A percentile compares a stretch with the other conserved stretches of the same genome.
phyloP scores from a whole-genome alignment of 495 filamentous ascomycete genomes.

The Stereocaulon alpinum region DNA sequence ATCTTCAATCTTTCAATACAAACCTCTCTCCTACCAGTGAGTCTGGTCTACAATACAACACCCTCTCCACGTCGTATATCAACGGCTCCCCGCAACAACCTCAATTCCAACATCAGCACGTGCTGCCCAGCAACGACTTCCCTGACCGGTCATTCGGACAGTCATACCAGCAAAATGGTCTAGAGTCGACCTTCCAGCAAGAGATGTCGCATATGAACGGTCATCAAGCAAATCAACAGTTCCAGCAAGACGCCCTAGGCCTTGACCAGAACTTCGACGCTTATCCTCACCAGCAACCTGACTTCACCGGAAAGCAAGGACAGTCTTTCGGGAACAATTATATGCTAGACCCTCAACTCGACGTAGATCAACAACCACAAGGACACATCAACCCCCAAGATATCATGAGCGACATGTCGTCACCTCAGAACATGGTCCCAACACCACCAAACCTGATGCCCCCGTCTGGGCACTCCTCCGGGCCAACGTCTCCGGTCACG shows the following conservation, averaged over 20 bases:
- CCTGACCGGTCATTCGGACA: constrained; percentile 12
- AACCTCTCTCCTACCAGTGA: constrained; percentile 12
- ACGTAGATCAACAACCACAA: constrained; percentile 27
- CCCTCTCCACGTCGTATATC: constrained; percentile 15
- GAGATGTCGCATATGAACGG: constrained; percentile 10
- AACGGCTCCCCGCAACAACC: constrained; percentile 15
- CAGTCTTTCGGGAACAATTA: constrained; percentile 13
- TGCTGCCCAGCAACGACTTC: constrained; percentile 19
- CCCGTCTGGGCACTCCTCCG: constrained; percentile 29
- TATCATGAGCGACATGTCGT: constrained; percentile 61
- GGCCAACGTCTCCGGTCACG: constrained; percentile 41
- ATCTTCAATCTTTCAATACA: constrained; percentile 15
- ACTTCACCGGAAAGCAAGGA: constrained; percentile 15
- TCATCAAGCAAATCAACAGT: constrained; percentile 14
- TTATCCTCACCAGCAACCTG: constrained; percentile 16
- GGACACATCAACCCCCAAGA: constrained; percentile 47
- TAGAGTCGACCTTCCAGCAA: constrained; percentile 13
- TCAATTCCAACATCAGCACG: constrained; percentile 17
- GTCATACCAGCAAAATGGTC: constrained; percentile 17
- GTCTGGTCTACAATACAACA: constrained; percentile 18
- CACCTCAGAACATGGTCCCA: constrained; percentile 54
- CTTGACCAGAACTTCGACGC: constrained; percentile 14
- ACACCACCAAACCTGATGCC: constrained; percentile 29
- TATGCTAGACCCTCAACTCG: constrained; percentile 39
- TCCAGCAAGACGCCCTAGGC: constrained; percentile 15